These are phyloP conservation scores for Ophiostoma australiae DNA, from an alignment of 2,329 filamentous ascomycete genomes.

Conservation along the genomic window DNA sequence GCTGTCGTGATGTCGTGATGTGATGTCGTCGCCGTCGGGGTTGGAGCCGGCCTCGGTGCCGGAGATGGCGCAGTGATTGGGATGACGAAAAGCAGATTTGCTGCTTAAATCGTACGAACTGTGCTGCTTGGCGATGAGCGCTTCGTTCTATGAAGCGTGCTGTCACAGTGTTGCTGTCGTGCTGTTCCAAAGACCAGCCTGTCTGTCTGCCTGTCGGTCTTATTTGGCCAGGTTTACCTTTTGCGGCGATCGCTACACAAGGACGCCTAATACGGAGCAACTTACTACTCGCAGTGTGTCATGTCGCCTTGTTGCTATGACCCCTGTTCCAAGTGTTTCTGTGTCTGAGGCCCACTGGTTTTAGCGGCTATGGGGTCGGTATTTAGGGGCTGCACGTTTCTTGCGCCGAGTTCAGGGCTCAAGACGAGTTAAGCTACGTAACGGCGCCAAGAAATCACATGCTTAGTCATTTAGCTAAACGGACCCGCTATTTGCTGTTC, in stretches of 20 bases:
- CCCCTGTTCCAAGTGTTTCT: not conserved
- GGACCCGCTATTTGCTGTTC: not conserved
- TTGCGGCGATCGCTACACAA: conserved; percentile 18
- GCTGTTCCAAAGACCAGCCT: not conserved
- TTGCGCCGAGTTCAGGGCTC: not conserved
- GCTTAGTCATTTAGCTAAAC: not conserved
- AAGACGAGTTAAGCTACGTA: not conserved
- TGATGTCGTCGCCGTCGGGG: not conserved
- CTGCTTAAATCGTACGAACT: not conserved
- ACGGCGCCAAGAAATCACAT: not conserved
- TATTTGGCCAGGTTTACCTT: conserved; percentile 21
- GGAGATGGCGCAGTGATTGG: not conserved
- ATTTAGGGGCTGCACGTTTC: conserved; percentile 7
- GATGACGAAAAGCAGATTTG: not conserved
- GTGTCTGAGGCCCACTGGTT: not conserved
- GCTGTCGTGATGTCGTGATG: not conserved
- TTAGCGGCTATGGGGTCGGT: not conserved
- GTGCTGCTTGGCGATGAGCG: not conserved
- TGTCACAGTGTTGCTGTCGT: not conserved
- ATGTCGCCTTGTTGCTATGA: conserved; percentile 17
- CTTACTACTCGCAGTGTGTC: not conserved
- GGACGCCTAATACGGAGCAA: conserved; percentile 6
- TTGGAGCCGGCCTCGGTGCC: not conserved
- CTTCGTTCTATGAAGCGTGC: not conserved
- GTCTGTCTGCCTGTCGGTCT: not conserved